phyloP scores from a whole-genome alignment of 805 yeast species.

The Suhomyces xylopsoci region DNA sequence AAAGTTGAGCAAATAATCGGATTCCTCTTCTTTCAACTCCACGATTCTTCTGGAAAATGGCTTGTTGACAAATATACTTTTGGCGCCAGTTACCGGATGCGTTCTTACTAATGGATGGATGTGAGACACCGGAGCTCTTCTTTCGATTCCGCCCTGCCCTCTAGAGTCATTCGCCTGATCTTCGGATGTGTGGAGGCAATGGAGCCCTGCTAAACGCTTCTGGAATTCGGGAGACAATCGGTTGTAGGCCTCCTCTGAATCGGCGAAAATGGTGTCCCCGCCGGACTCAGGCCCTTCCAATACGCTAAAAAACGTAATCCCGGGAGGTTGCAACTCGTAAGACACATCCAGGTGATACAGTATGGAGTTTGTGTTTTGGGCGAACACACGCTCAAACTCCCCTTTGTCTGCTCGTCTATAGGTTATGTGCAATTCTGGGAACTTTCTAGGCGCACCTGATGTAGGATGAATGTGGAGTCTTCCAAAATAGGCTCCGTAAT shows the following conservation, averaged over 20 bases:
- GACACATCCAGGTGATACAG: conserved; percentile 75
- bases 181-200: conserved; percentile 66
- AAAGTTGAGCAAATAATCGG: conserved; percentile 56
- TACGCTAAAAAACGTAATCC: conserved; percentile 62
- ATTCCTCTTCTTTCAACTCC: conserved; percentile 72
- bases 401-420: conserved; percentile 47
- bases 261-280: conserved; percentile 80
- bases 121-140: conserved; percentile 61
- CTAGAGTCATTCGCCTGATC: conserved; percentile 64
- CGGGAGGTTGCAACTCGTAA: conserved; percentile 72
- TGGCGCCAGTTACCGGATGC: conserved; percentile 69
- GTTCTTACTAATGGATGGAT: conserved; percentile 69
- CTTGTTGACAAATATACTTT: conserved; percentile 54
- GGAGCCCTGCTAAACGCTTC: conserved; percentile 55
- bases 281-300: conserved; percentile 59
- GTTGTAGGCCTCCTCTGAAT: conserved; percentile 65
- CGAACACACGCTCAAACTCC: conserved; percentile 35
- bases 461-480: conserved; percentile 72
- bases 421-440: conserved; percentile 61
- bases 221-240: conserved; percentile 66
- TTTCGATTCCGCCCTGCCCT: conserved; percentile 56
- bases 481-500: conserved; percentile 65
- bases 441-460: conserved; percentile 65
- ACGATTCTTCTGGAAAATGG: conserved; percentile 64
- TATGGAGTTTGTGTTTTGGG: conserved; percentile 34